Base-by-base conservation (phyloP, 2,329 filamentous ascomycete genomes). In the Arthrobotrys iridis region DNA sequence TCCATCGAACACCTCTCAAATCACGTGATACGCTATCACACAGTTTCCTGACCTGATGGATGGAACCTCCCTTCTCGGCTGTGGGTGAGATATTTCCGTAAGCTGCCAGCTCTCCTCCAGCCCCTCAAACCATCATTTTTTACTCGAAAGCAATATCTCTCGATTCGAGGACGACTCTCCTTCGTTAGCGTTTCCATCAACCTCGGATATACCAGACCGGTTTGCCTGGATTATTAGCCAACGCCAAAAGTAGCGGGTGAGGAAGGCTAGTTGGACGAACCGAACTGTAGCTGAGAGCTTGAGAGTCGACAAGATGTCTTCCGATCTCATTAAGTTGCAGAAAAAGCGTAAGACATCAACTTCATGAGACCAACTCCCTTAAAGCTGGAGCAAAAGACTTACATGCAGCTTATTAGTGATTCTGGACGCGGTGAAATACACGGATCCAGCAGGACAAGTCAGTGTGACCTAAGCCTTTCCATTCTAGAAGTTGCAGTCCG, bases 1-100 rank as follows among this genome's bases (percentile, higher is more conserved):
- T 0, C 30, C 30, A 28, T 46, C 70, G 67, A 74, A 74, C 70
- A 7, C n/a, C n/a, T n/a, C n/a, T n/a, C n/a, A 7, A 37, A 41
- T 30, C 70, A 74, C 30, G 62, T 74, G 70, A 62, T 37, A 15
- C 24, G 43, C 62, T 45, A 63, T 43, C 18, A 46, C 59, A 40
- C 43, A 46, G 30, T 48, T 60, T 70, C 55, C 50, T 35, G 33
- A 35, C 20, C 50, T 11, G 62, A 74, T 66, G 70, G 70, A 58
- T 74, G 60, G 70, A 74, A 66, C 63, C 50, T 74, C 70, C 70
- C 55, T 65, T 66, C 63, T 74, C 70, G 70, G 70, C 62, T 73
- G 68, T 45, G 50, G 45, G 70, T 66, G 70, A 74, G 70, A 67
- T 74, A 60, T 55, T 74, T 67, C 62, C 63, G 70, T 67, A 60